Evolutionary conservation across 1,284 basidiomycete species (phyloP), one percentile per base, ranked within the genome.

Genomic region (Cystobasidium pallidum): DNA sequence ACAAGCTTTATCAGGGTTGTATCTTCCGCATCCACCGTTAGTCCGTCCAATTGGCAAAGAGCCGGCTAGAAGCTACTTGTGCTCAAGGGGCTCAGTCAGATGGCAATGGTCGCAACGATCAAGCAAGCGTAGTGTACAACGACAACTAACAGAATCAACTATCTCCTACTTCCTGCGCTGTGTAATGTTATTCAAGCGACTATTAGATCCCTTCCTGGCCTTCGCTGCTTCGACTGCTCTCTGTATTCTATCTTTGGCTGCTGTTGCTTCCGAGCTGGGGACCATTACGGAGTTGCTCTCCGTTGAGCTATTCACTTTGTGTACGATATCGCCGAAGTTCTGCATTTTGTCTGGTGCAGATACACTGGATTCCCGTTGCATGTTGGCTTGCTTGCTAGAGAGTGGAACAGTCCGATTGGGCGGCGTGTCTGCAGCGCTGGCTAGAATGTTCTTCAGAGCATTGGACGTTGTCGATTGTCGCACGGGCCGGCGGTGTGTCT

Each of bases 221-320:
- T 47, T 59, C 26, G 67, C 67, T n/a, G 67, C 67, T 17, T 62
- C 45, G 13, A 70, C 67, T 6, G 67, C 67, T 43, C 58, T 26
- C 2, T 70, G 58, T n/a, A 70, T 58, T 30, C 67, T 45, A n/a
- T 62, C 58, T 34, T 58, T 70, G 2, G 67, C 67, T 51, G 55
- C 67, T 21, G 49, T 17, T n/a, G 67, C 67, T 10, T 57, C 57
- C 17, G 66, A 68, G 45, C 66, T 68, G 6, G 66, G 54, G 1
- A 39, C 49, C 45, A 39, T 26, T 15, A n/a, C 4, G 15, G 21
- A 32, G 45, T 64, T 47, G n/a, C 6, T n/a, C 11, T 26, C n/a
- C 36, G 21, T 21, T 43, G 6, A 11, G 10, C 10, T 1, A 39
- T 30, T 21, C 39, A 1, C 19, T 45, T 45, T 58, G 52, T 24